Evolutionary conservation across 140 eudicot species (phyloP).

Genomic region (Erigeron philadelphicus): DNA sequence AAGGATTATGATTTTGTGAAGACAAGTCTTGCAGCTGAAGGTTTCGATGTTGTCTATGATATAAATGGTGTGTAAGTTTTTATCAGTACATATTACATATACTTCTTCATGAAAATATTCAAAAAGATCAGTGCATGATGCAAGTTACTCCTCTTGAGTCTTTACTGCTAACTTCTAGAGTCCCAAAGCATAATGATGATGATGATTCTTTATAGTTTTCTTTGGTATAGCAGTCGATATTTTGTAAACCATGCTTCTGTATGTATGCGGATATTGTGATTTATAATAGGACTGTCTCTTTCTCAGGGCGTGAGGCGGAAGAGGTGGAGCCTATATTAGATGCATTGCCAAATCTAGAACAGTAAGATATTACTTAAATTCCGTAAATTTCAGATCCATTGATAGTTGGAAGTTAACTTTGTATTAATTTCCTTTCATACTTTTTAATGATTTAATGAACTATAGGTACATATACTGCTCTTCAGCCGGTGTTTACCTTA

Average conservation of each 20-base stretch:
- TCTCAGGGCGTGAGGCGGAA: slow-evolving; percentile 82
- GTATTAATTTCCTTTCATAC: not conserved
- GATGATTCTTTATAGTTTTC: not conserved
- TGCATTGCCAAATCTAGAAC: slow-evolving; percentile 87
- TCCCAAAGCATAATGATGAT: slow-evolving; percentile 4
- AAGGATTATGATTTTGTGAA: slow-evolving; percentile 77
- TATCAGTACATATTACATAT: slow-evolving; percentile 3
- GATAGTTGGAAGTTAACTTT: slow-evolving; percentile 2
- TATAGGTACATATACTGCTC: slow-evolving; percentile 96
- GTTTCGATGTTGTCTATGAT: slow-evolving; percentile 90
- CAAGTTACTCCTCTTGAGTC: not conserved
- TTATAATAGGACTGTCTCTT: not conserved
- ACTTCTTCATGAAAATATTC: not conserved
- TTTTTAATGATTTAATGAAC: slow-evolving; percentile 5
- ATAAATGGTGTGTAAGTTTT: slow-evolving; percentile 61
- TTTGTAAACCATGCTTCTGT: not conserved
- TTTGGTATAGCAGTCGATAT: slow-evolving; percentile 9
- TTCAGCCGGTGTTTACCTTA: slow-evolving; percentile 97
- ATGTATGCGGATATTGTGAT: not conserved
- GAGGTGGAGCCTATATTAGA: slow-evolving; percentile 97
- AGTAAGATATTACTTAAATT: slow-evolving; percentile 47
- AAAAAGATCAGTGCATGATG: not conserved
- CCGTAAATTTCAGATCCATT: not conserved
- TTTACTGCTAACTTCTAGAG: not conserved
- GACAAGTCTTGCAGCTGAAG: slow-evolving; percentile 84